A percentile compares a stretch with the other conserved stretches of the same genome.
Evolutionary conservation across 805 yeast genomes (phyloP).

Genomic region (Crinitomyces ghanaensis): DNA sequence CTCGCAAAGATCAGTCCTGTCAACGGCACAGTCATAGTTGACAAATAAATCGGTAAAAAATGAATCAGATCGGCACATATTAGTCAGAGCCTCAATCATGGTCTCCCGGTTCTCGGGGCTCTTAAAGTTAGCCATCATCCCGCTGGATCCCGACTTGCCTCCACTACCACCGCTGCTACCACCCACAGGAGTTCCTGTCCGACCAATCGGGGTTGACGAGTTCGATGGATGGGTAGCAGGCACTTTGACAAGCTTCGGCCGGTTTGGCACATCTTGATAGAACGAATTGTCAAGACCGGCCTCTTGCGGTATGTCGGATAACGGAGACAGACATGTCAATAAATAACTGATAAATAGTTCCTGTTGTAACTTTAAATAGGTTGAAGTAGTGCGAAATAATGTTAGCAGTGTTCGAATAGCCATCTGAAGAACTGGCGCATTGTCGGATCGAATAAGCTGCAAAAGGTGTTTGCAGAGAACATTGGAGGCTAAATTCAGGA

Average conservation of each 20-base stretch:
- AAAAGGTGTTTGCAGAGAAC: slow-evolving; percentile 77
- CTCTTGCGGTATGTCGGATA: slow-evolving; percentile 28
- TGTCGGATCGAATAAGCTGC: slow-evolving; percentile 66
- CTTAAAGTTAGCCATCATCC: slow-evolving; percentile 11
- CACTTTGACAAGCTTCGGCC: slow-evolving; percentile 45
- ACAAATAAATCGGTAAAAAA: slow-evolving; percentile 69
- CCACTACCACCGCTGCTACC: slow-evolving; percentile 7
- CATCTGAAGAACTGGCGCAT: slow-evolving; percentile 58
- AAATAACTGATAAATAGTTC: slow-evolving; percentile 40
- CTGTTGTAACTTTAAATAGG: slow-evolving; percentile 62
- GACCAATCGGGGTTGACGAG: slow-evolving; percentile 12
- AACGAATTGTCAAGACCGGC: slow-evolving; percentile 28
- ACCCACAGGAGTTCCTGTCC: slow-evolving; percentile 6
- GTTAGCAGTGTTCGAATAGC: slow-evolving; percentile 69
- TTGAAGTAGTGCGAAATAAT: slow-evolving; percentile 53
- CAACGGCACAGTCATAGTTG: slow-evolving; percentile 84
- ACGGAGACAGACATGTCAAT: slow-evolving; percentile 27
- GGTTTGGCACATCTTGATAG: slow-evolving; percentile 30
- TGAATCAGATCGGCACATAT: slow-evolving; percentile 36
- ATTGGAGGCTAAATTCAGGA: slow-evolving; percentile 61
- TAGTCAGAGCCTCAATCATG: slow-evolving; percentile 72
- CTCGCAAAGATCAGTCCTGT: slow-evolving; percentile 64
- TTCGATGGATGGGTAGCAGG: slow-evolving; percentile 31
- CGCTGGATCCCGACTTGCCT: neutral
- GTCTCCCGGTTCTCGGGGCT: slow-evolving; percentile 49